phyloP scores from a whole-genome alignment of 2,329 filamentous ascomycete genomes.

The Alternaria ventricosa region DNA sequence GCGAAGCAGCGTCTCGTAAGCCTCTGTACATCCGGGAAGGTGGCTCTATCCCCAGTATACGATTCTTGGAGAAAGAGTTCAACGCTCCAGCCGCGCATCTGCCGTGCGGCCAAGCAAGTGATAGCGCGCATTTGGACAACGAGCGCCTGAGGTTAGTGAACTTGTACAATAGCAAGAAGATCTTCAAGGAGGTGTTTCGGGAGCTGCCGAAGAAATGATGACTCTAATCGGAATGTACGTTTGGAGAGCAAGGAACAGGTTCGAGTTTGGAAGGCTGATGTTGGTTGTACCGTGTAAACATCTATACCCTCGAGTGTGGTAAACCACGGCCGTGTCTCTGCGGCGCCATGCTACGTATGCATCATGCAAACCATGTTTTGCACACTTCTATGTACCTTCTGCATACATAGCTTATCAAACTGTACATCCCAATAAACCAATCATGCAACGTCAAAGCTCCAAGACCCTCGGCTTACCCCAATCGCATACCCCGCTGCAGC shows the following conservation, averaged over 20 bases:
- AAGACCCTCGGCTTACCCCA: conserved; percentile 4
- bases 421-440: background rate
- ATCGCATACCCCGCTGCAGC: background rate
- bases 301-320: background rate
- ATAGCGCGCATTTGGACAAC: conserved; percentile 92
- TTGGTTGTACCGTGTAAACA: background rate
- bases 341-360: background rate
- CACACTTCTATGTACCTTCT: too few species aligned
- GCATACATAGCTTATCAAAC: too few species aligned
- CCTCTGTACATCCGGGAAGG: conserved; percentile 95
- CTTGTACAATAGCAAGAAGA: conserved; percentile 87
- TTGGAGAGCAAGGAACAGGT: background rate
- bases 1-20: conserved; percentile 49
- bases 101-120: conserved; percentile 92
- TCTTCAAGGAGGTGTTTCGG: conserved; percentile 85
- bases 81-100: conserved; percentile 88
- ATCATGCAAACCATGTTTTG: background rate
- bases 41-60: conserved; percentile 90
- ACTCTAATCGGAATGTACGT: too few species aligned
- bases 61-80: conserved; percentile 95
- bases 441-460: background rate
- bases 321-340: background rate
- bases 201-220: conserved; percentile 54
- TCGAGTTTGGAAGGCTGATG: background rate
- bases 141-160: conserved; percentile 90